These are phyloP conservation scores for Russula abietina DNA, from an alignment of 768 basidiomycete species.

Conservation along the genomic window DNA sequence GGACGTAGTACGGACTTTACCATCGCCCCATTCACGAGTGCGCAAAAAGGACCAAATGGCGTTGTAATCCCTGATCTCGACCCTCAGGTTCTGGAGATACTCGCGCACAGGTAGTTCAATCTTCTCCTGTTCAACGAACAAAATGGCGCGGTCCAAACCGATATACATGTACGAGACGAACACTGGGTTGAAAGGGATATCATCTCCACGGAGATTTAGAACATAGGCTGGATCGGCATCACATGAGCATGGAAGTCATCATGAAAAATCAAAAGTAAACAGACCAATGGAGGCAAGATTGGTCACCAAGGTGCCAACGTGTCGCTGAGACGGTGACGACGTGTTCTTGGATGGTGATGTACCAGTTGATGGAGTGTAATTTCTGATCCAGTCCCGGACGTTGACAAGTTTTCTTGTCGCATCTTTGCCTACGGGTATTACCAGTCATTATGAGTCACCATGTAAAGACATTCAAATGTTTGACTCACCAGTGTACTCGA, in stretches of 20 bases:
- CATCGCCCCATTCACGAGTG: constrained; percentile 68
- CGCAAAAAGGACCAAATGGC: constrained; percentile 77
- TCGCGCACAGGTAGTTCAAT: constrained; percentile 49
- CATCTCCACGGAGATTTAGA: constrained; percentile 82
- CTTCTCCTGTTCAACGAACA: constrained; percentile 74
- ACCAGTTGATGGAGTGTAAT: constrained; percentile 52
- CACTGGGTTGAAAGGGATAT: constrained; percentile 88
- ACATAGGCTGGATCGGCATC: constrained; percentile 55
- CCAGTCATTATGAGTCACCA: neutral
- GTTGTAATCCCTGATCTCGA: constrained; percentile 62
- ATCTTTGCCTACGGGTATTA: constrained; percentile 43
- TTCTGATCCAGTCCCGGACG: constrained; percentile 63
- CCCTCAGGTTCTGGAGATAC: constrained; percentile 52
- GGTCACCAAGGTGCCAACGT: constrained; percentile 61
- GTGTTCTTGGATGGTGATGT: constrained; percentile 58
- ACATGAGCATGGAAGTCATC: constrained; percentile 10
- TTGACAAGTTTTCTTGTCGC: constrained; percentile 63
- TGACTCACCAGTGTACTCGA: constrained; percentile 58
- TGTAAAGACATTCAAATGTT: neutral
- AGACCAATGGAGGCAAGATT: constrained; percentile 66
- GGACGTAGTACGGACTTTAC: constrained; percentile 45
- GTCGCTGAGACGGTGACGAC: constrained; percentile 55
- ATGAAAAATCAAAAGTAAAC: constrained; percentile 24
- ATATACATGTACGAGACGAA: constrained; percentile 86
- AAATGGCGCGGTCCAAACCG: constrained; percentile 48